phyloP scores from a whole-genome alignment of 192 early-diverging fungal species.

The Backusella tuberculispora region DNA sequence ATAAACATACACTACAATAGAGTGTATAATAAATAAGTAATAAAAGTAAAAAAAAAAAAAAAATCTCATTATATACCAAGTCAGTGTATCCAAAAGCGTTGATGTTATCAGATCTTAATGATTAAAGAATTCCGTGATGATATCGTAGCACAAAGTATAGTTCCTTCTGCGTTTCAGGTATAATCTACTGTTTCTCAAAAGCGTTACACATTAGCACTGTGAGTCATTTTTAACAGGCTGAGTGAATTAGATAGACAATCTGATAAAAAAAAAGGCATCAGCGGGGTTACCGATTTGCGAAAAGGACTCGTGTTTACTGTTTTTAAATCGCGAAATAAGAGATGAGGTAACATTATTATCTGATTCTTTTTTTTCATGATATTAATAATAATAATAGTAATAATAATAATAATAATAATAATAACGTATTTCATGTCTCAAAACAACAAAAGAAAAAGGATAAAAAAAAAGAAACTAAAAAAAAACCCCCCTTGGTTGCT shows the following conservation, averaged over 20 bases:
- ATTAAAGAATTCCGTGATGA: constrained; percentile 9
- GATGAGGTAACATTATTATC: background rate
- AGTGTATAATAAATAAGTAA: too few species aligned
- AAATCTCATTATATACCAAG: too few species aligned
- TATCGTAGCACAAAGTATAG: background rate
- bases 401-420: background rate
- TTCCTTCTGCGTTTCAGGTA: background rate
- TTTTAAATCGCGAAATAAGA: background rate
- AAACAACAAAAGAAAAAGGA: too few species aligned
- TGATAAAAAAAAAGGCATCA: background rate
- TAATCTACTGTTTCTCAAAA: background rate
- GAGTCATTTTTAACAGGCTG: constrained; percentile 3
- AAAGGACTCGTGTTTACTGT: background rate
- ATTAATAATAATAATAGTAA: background rate
- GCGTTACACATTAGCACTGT: background rate
- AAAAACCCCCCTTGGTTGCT: background rate
- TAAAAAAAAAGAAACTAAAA: background rate
- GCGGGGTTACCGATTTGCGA: background rate
- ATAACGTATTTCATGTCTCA: constrained; percentile 1
- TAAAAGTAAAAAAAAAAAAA: background rate
- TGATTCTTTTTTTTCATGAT: background rate
- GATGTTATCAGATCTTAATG: background rate
- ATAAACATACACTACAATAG: too few species aligned
- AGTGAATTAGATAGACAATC: background rate
- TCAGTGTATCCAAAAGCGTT: background rate